Evolutionary conservation across 2,329 filamentous ascomycete genomes (phyloP).

Genomic region (Nemania diffusa): DNA sequence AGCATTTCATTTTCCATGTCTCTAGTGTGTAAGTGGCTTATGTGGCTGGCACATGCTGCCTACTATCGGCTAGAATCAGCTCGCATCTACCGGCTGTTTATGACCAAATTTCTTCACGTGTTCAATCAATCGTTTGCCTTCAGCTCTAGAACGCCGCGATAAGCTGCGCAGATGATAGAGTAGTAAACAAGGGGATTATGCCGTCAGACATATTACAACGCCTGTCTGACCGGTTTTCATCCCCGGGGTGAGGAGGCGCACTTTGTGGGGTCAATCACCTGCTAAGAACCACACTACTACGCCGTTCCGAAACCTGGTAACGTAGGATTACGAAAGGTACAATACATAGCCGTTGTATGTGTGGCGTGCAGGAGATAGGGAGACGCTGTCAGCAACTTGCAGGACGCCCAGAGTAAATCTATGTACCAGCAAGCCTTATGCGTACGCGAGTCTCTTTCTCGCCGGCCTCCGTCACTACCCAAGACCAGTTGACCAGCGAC

Average conservation of each 20-base stretch:
- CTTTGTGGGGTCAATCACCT: not conserved
- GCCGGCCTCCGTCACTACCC: not conserved
- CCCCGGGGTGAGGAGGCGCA: conserved; percentile 29
- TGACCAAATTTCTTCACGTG: conserved; percentile 7
- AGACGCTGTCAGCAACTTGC: conserved; percentile 22
- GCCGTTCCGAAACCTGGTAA: conserved; percentile 1
- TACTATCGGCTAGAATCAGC: not conserved
- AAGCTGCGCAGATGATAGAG: conserved; percentile 15
- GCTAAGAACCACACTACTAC: not conserved
- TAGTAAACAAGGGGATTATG: conserved; percentile 13
- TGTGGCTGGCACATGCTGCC: not conserved
- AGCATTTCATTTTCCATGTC: not conserved
- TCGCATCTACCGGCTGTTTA: conserved; percentile 1
- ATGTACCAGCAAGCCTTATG: not conserved
- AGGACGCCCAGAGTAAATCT: no score
- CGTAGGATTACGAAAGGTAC: not conserved
- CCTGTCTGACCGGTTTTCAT: conserved; percentile 33
- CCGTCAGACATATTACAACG: conserved; percentile 33
- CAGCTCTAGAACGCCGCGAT: not conserved
- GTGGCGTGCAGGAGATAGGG: not conserved
- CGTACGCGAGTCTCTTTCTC: conserved; percentile 14
- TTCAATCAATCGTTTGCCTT: conserved; percentile 1
- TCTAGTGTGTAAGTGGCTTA: not conserved
- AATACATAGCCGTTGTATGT: conserved; percentile 1
- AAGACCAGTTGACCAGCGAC: conserved; percentile 1